Evolutionary conservation across 208 protist species (phyloP), one percentile per base, ranked within the genome.

Genomic region (Trypanosomatidae sp.): DNA sequence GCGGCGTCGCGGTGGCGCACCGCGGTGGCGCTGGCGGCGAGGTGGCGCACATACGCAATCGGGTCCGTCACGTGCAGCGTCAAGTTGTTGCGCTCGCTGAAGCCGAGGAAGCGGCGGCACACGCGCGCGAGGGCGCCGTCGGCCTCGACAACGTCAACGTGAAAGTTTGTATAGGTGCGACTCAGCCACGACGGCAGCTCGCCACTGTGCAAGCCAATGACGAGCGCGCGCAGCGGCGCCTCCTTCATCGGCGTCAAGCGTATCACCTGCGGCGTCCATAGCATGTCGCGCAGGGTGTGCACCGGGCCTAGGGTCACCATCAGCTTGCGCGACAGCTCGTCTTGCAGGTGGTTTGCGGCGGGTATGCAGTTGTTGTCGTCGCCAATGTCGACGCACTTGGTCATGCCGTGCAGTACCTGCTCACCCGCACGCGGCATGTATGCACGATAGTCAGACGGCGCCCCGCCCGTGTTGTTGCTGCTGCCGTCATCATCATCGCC

Each of bases 361-460:
- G 80, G 85, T 7, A 88, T 57, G 46, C 85, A 93, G 63, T 88
- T 88, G 58, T 89, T 92, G 21, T 71, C 53, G 23, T 71, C 48
- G 6, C 74, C 77, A 8, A 92, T 42, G 13, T 43, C 64, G 42
- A 67, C 82, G 57, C 85, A 93, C 60, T 93, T 93, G 28, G 70
- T 58, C 59, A 90, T 80, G 30, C 85, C 85, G 43, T 93, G 80
- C 21, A 90, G 65, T 22, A 83, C 45, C 33, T 79, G 68, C 22
- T 68, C 45, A 15, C 76, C 79, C 23, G 68, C 44, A 11, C 62
- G 68, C 1, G 77, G 71, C 66, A 88, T 84, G 47, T 74, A 79
- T 15, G 70, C n/a, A n/a, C n/a, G n/a, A n/a, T n/a, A n/a, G n/a
- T n/a, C n/a, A n/a, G n/a, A n/a, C n/a, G n/a, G n/a, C n/a, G n/a